phyloP scores from a whole-genome alignment of 2,329 filamentous ascomycete species.

The Esteya vermicola region DNA sequence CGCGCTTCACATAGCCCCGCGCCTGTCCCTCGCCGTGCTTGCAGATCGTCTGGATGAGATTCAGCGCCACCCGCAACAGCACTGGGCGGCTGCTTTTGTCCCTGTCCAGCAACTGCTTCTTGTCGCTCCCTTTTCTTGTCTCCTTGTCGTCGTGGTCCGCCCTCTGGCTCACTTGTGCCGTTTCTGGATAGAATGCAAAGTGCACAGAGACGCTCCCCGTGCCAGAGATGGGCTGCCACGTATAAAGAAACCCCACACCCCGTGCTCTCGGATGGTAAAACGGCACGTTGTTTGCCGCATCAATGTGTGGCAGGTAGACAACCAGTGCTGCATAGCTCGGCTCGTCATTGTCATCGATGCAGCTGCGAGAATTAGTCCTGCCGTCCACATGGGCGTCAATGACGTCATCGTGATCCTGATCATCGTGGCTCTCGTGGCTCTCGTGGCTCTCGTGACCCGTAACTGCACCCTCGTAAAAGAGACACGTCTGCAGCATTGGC shows the following conservation, averaged over 20 bases:
- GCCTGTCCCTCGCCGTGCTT: conserved; percentile 57
- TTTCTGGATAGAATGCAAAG: conserved; percentile 35
- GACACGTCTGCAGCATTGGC: conserved; percentile 69
- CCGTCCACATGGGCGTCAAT: too few relatives aligned
- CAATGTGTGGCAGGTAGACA: conserved; percentile 64
- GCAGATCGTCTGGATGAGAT: conserved; percentile 52
- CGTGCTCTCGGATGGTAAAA: conserved; percentile 77
- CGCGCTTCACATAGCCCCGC: conserved; percentile 62
- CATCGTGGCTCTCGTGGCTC: conserved; percentile 3
- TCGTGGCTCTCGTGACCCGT: neutral
- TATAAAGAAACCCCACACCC: conserved; percentile 63
- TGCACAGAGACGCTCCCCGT: conserved; percentile 43
- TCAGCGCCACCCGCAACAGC: conserved; percentile 52
- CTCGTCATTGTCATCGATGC: neutral
- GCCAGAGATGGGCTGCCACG: conserved; percentile 29
- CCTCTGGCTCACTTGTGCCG: too few relatives aligned
- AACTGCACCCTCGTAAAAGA: conserved; percentile 41
- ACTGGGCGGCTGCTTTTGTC: conserved; percentile 5
- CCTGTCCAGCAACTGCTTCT: conserved; percentile 19
- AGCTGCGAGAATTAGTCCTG: too few relatives aligned
- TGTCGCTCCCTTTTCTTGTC: too few relatives aligned
- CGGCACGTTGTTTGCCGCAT: conserved; percentile 49
- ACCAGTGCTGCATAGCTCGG: conserved; percentile 37
- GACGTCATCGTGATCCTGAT: conserved; percentile 12
- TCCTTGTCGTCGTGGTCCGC: too few relatives aligned